Evolutionary conservation across 345 rosid genomes (phyloP).

Genomic region (Raphanus raphanistrum): DNA sequence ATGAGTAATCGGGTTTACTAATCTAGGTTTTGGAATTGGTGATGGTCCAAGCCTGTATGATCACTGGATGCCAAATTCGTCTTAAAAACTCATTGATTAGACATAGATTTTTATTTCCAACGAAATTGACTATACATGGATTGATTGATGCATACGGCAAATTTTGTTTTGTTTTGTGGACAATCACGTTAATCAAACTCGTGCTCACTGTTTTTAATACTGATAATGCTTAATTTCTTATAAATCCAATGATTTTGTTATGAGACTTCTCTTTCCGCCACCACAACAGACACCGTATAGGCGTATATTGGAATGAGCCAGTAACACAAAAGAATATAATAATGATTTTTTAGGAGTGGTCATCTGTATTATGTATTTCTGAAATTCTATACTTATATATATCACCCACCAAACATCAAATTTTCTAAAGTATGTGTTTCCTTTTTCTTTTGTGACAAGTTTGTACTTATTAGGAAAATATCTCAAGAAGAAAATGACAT

Average conservation of each 20-base stretch:
- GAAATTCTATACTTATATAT: not conserved
- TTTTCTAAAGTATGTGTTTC: not conserved
- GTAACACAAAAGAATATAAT: not conserved
- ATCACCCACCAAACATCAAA: not conserved
- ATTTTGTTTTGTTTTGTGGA: constrained; percentile 4
- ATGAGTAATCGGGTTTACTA: not conserved
- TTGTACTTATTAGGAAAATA: constrained; percentile 6
- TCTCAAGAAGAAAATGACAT: not conserved
- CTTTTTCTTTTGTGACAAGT: not conserved
- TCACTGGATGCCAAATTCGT: constrained; percentile 6
- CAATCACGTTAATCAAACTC: constrained; percentile 14
- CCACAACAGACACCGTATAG: constrained; percentile 6
- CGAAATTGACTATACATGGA: constrained; percentile 18
- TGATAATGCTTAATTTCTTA: constrained; percentile 1
- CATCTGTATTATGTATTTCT: constrained; percentile 21
- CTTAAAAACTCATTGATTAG: not conserved
- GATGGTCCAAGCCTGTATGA: not conserved
- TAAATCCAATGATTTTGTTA: constrained; percentile 17
- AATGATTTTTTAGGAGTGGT: not conserved
- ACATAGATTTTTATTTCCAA: not conserved
- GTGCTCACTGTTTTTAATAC: not conserved
- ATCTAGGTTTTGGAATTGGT: not conserved
- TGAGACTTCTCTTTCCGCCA: constrained; percentile 20
- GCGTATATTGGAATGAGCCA: constrained; percentile 2
- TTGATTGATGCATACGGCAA: constrained; percentile 26